A percentile compares a stretch with the other conserved stretches of the same genome.
Conservation (phyloP, 768 basidiomycete genomes). For the Hypsizygus marmoreus region DNA sequence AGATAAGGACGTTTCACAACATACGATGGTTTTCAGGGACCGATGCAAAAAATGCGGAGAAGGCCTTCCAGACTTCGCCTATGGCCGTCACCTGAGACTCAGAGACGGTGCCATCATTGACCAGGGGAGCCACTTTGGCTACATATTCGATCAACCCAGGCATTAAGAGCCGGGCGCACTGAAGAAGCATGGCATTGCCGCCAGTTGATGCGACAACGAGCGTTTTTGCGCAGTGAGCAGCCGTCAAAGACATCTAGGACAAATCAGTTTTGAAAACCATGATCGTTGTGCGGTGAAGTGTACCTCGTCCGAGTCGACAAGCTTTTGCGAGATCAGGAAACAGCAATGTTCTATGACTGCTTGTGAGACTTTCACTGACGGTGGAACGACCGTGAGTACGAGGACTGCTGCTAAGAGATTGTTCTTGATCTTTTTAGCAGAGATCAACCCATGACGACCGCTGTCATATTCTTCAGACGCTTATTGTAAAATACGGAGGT, state of each 20-base stretch:
- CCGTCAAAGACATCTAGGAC: constrained; percentile 73
- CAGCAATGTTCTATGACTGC: constrained; percentile 83
- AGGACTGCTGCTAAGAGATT: constrained; percentile 88
- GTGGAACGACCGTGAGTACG: constrained; percentile 77
- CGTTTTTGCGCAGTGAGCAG: constrained; percentile 88
- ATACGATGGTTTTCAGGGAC: constrained; percentile 64
- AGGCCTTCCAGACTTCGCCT: constrained; percentile 82
- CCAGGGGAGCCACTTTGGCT: constrained; percentile 62
- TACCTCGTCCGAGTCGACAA: constrained; percentile 72
- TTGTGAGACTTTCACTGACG: constrained; percentile 65
- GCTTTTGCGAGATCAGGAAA: constrained; percentile 80
- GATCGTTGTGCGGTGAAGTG: constrained; percentile 1
- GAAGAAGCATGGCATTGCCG: constrained; percentile 66
- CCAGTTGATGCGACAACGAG: constrained; percentile 71
- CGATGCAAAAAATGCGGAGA: constrained; percentile 61
- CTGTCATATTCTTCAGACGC: constrained; percentile 39
- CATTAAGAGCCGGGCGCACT: constrained; percentile 70
- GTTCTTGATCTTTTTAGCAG: constrained; percentile 83
- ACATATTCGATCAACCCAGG: constrained; percentile 84
- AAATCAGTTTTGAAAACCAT: neutral
- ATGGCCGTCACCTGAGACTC: constrained; percentile 64
- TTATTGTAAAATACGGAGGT: neutral
- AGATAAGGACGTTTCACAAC: constrained; percentile 24
- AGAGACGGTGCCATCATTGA: constrained; percentile 56
- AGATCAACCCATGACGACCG: constrained; percentile 76